phyloP scores from a whole-genome alignment of 148 eudicot species.

The Salicornia ramosissima region DNA sequence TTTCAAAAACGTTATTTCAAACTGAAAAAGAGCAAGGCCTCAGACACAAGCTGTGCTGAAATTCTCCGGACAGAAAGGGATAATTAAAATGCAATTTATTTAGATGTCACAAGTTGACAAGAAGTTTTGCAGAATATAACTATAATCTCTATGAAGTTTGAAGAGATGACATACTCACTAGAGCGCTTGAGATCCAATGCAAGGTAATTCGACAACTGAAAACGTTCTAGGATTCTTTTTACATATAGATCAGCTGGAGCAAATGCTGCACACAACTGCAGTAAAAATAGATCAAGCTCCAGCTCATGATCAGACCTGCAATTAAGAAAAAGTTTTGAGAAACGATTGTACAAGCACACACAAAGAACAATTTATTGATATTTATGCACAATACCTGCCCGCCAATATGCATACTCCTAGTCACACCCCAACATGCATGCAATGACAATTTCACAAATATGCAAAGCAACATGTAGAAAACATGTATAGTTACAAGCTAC shows the following conservation, averaged over 20 bases:
- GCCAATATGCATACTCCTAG: not conserved
- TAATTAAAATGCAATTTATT: not conserved
- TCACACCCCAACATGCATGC: conserved; percentile 5
- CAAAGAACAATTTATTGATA: not conserved
- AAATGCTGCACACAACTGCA: conserved; percentile 96
- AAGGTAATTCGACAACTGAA: conserved; percentile 63
- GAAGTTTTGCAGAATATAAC: not conserved
- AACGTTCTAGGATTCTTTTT: conserved; percentile 68
- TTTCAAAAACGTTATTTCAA: not conserved
- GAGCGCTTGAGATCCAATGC: conserved; percentile 55
- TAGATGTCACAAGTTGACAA: not conserved
- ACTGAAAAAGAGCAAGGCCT: not conserved
- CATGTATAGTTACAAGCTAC: not conserved
- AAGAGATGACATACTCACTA: conserved; percentile 80
- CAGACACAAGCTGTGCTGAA: not conserved
- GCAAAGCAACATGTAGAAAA: not conserved
- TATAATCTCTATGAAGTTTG: not conserved
- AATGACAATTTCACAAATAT: not conserved
- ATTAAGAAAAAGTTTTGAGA: not conserved
- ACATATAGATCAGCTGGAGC: conserved; percentile 90
- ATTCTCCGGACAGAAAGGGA: not conserved
- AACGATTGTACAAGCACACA: not conserved
- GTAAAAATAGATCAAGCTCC: conserved; percentile 80
- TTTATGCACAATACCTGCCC: not conserved
- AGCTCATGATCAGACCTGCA: conserved; percentile 82